Base-by-base conservation (phyloP, 441 rosid species). In the Daphne laureola region DNA sequence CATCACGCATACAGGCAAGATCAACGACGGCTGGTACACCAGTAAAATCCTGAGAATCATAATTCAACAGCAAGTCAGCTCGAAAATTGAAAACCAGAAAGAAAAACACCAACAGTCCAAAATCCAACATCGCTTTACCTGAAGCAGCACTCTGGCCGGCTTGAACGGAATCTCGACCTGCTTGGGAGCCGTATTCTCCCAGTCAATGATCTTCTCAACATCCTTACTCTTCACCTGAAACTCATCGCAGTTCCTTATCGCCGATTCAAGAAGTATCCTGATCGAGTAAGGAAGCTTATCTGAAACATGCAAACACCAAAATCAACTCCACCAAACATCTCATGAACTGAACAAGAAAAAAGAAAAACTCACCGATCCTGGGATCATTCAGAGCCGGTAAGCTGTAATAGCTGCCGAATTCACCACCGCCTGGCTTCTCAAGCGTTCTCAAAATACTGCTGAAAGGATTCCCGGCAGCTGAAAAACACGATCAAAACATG, bases 1-100 rank as follows among this genome's bases (percentile, higher is more conserved):
- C 89, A 71, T 82, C 89, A 21, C 89, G 67, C 89, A 82, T 82
- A 57, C 85, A 79, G 55, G 89, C 89, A 45, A 82, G 83, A 73
- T 82, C 89, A 57, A 82, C 89, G 63, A 82, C 89, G 53, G 85
- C 89, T 51, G 89, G 89, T 18, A 82, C 89, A 54, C 89, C 89
- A 47, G 84, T 82, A 64, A 79, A 75, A 69, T 82, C 85, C 89
- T 79, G 78, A 66, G 21, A 62, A 54, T 47, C 50, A 21, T 44
- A 51, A 1, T 17, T 66, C 25, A 55, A n/a, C 7, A 17, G 12
- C 44, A 61, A 6, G 38, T 31, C 45, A 49, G 7, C 41, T 59
- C 46, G 52, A 58, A 46, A 44, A 26, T 17, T 25, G n/a, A 8
- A 31, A 31, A 31, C 17, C 42, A 2, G 27, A 42, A 43, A 17